A percentile compares a stretch with the other conserved stretches of the same genome.
Evolutionary conservation across 2,329 filamentous ascomycete species (phyloP).

Genomic region (Cladosporium sphaerospermum): DNA sequence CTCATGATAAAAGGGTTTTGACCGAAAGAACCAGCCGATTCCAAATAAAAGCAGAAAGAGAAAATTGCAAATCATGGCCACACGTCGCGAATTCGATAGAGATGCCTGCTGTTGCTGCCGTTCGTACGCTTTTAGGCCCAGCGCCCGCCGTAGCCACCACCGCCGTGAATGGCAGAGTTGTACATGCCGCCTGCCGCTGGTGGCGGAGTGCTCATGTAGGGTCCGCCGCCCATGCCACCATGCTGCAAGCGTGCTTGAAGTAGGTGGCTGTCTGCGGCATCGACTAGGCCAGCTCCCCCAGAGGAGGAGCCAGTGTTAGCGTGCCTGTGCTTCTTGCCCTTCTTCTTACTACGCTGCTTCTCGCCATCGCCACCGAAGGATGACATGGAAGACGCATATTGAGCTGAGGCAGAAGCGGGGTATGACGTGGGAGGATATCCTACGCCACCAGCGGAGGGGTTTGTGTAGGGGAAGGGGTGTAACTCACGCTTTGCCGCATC

Average conservation of each 20-base stretch:
- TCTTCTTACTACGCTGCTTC: conserved; percentile 80
- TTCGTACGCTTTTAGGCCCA: conserved; percentile 1
- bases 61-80: conserved; percentile 17
- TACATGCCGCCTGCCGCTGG: conserved; percentile 20
- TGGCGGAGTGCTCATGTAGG: conserved; percentile 5
- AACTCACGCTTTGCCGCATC: conserved; percentile 41
- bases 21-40: conserved; percentile 15
- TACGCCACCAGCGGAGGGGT: conserved; percentile 7
- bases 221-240: conserved; percentile 14
- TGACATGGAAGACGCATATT: conserved; percentile 10
- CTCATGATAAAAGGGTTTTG: conserved; percentile 15
- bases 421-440: conserved; percentile 1
- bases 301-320: conserved; percentile 99
- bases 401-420: conserved; percentile 5
- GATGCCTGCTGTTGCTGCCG: conserved; percentile 8
- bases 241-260: conserved; percentile 19
- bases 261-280: conserved; percentile 85
- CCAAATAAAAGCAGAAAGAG: conserved; percentile 15
- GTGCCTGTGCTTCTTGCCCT: conserved; percentile 99
- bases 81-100: conserved; percentile 9
- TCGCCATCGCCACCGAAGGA: conserved; percentile 24
- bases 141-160: conserved; percentile 19
- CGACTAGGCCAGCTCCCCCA: conserved; percentile 95
- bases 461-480: conserved; percentile 21
- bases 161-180: conserved; percentile 27